Percentiles rank a stretch among this genome's conserved stretches.
Evolutionary conservation across 2,329 filamentous ascomycete species (phyloP).

Genomic region (Fusarium oxysporum): DNA sequence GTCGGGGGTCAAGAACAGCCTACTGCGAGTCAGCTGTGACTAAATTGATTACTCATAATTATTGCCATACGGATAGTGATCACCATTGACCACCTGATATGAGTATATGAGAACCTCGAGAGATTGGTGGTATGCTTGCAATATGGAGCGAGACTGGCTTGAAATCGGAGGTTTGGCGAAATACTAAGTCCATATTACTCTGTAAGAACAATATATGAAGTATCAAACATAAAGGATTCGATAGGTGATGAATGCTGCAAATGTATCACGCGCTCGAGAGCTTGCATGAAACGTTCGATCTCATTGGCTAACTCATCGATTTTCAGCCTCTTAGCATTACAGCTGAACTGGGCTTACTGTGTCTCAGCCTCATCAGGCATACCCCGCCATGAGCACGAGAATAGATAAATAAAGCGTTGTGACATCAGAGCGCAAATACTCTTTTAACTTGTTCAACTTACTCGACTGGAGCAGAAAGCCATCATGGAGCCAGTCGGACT

Average conservation of each 20-base stretch:
- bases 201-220: background rate
- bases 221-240: background rate
- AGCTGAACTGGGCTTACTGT: background rate
- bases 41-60: no score
- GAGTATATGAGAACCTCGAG: accelerated
- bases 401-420: accelerated
- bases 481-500: background rate
- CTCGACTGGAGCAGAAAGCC: background rate
- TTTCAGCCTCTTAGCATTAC: background rate
- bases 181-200: background rate
- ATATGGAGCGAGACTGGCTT: no score
- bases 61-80: no score
- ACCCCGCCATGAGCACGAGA: background rate
- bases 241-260: accelerated
- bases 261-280: background rate
- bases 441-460: background rate
- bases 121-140: no score
- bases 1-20: no score
- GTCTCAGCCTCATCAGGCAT: background rate
- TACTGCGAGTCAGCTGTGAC: no score
- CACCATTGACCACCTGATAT: no score
- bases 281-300: background rate
- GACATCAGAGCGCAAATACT: accelerated
- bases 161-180: background rate
- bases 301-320: background rate